Evolutionary conservation across 2,329 filamentous ascomycete genomes (phyloP).

Genomic region (Penicillium freii): DNA sequence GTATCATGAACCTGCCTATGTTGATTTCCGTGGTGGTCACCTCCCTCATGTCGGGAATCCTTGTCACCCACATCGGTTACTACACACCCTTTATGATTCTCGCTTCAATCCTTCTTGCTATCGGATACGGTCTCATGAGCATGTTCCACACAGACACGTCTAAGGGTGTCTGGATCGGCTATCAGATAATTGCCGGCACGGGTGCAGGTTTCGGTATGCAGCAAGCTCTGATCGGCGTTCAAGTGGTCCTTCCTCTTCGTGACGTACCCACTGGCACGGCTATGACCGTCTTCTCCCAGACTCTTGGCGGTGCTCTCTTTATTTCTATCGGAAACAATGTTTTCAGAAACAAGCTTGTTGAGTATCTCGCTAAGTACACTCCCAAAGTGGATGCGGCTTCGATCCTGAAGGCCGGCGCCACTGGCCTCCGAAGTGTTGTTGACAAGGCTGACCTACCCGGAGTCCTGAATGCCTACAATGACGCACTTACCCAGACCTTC

Average conservation of each 20-base stretch:
- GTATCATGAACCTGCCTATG: slow-evolving; percentile 27
- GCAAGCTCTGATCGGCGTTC: slow-evolving; percentile 23
- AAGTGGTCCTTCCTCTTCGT: slow-evolving; percentile 22
- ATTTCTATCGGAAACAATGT: slow-evolving; percentile 29
- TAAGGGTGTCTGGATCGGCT: slow-evolving; percentile 36
- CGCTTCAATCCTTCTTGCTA: slow-evolving; percentile 23
- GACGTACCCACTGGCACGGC: slow-evolving; percentile 26
- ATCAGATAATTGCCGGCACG: slow-evolving; percentile 35
- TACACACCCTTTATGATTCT: slow-evolving; percentile 28
- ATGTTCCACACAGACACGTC: slow-evolving; percentile 18
- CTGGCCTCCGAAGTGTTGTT: background rate
- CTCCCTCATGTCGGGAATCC: slow-evolving; percentile 29
- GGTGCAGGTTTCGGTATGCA: slow-evolving; percentile 28
- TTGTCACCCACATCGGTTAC: slow-evolving; percentile 38
- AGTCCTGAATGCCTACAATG: background rate
- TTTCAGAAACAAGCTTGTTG: slow-evolving; percentile 27
- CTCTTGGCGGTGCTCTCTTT: slow-evolving; percentile 28
- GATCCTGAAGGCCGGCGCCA: background rate
- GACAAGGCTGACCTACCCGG: background rate
- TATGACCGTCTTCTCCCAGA: slow-evolving; percentile 26
- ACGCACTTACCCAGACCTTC: background rate
- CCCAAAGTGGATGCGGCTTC: background rate
- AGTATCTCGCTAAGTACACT: slow-evolving; percentile 1
- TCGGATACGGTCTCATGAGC: slow-evolving; percentile 33
- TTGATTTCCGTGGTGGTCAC: slow-evolving; percentile 15